Base-by-base conservation (phyloP, 2,329 filamentous ascomycete species). In the Penicillium sp. region DNA sequence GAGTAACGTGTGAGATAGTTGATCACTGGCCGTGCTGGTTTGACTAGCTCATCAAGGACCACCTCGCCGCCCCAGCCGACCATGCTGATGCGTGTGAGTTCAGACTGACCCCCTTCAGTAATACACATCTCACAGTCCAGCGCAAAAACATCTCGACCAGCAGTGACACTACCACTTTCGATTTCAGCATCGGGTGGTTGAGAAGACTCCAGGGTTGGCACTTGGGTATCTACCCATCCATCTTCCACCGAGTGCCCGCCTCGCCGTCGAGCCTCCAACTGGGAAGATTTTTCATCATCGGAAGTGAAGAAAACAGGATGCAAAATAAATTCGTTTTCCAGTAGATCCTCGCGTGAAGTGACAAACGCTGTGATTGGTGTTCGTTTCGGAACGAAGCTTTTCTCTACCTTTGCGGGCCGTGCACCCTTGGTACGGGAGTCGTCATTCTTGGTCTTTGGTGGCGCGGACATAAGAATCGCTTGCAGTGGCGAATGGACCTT, bases 41-140 rank as follows among this genome's bases (percentile, higher is more conserved):
- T 94, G 61, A 98, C 93, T 12, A 97, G 79, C 70, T 95, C 87
- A 66, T 98, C 93, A 45, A 97, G 72, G 15, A 95, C 76, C 9
- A 87, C 79, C 31, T 82, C 80, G 43, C 90, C 90, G 58, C 89
- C 81, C 91, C 93, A 98, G 53, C 82, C 75, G 7, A 98, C 75
- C 34, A 97, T 69, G 65, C 89, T 96, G 65, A 97, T 85, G 49
- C 93, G 83, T 2, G 93, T 94, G 38, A 98, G 81, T 32, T 90
- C 88, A 55, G 85, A 88, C 57, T 87, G 80, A 42, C 82, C 82
- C 53, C 85, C 82, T 52, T 84, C 86, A 2, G 89, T 94, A 71
- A 88, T 83, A 66, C 90, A 95, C 93, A 98, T 98, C 70, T 98
- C 93, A 70, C 93, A 98, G 66, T 98, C 93, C 48, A 98, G 75